phyloP scores from a whole-genome alignment of 1,139 yeast species.

The Pichia sp. region DNA sequence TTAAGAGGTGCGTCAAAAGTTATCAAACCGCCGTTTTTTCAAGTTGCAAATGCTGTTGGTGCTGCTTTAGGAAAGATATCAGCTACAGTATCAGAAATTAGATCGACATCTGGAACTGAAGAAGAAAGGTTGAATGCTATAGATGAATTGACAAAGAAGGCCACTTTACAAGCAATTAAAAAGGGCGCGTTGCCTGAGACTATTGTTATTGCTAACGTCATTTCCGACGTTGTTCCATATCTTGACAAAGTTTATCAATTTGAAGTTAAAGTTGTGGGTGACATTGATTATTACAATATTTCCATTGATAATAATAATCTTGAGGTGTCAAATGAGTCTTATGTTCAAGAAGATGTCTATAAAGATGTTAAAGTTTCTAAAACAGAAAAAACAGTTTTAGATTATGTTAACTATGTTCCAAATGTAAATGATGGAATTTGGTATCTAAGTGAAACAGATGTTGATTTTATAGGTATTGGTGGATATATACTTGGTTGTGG shows the following conservation, averaged over 20 bases:
- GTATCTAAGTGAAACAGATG: background rate
- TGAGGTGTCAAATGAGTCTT: background rate
- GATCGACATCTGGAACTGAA: background rate
- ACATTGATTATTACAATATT: constrained; percentile 1
- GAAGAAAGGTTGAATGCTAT: background rate
- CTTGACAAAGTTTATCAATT: background rate
- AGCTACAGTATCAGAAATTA: background rate
- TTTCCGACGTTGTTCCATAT: constrained; percentile 2
- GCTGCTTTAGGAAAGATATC: constrained; percentile 2
- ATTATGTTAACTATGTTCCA: background rate
- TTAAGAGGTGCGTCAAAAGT: constrained; percentile 4
- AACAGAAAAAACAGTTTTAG: background rate
- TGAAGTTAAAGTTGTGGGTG: constrained; percentile 4
- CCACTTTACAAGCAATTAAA: background rate
- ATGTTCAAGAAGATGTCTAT: background rate
- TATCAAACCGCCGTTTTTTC: background rate
- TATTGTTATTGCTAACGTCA: background rate
- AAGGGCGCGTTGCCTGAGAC: background rate
- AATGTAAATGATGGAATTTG: background rate
- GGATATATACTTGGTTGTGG: constrained; percentile 3
- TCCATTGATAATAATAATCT: background rate
- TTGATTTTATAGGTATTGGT: constrained; percentile 3
- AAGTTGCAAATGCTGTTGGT: constrained; percentile 6
- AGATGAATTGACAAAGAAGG: background rate
- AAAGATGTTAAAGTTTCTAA: background rate